Conservation (phyloP, 129 eudicot species). For the Tagetes erecta region DNA sequence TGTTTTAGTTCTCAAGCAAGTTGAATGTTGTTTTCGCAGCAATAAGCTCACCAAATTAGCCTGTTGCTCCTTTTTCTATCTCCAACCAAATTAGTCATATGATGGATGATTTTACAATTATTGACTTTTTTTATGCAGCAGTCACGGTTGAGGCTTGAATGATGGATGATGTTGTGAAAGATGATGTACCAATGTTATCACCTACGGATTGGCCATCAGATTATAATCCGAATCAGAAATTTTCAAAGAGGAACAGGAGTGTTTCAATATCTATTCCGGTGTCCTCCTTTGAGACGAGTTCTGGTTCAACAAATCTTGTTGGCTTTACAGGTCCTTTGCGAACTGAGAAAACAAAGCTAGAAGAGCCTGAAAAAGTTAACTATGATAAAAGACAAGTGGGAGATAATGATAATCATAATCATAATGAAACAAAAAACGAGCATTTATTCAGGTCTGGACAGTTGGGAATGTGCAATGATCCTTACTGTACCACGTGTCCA, state of each 20-base stretch:
- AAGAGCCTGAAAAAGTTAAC: constrained; percentile 29
- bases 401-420: background rate
- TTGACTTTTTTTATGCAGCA: constrained; percentile 37
- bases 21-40: too few species aligned
- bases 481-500: constrained; percentile 83
- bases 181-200: constrained; percentile 55
- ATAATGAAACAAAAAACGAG: constrained; percentile 49
- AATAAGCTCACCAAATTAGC: too few species aligned
- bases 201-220: constrained; percentile 30
- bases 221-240: constrained; percentile 32
- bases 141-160: constrained; percentile 19
- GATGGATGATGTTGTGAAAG: constrained; percentile 64
- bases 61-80: background rate
- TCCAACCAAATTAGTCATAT: background rate
- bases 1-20: too few species aligned
- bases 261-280: constrained; percentile 65
- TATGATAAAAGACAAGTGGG: constrained; percentile 18
- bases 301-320: constrained; percentile 24
- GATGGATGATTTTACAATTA: background rate
- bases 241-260: constrained; percentile 47
- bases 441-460: constrained; percentile 61
- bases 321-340: constrained; percentile 56
- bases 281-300: constrained; percentile 36
- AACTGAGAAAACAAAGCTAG: constrained; percentile 37
- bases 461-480: constrained; percentile 76